Conservation (phyloP, 1,284 basidiomycete species). For the Cystobasidium pallidum region DNA sequence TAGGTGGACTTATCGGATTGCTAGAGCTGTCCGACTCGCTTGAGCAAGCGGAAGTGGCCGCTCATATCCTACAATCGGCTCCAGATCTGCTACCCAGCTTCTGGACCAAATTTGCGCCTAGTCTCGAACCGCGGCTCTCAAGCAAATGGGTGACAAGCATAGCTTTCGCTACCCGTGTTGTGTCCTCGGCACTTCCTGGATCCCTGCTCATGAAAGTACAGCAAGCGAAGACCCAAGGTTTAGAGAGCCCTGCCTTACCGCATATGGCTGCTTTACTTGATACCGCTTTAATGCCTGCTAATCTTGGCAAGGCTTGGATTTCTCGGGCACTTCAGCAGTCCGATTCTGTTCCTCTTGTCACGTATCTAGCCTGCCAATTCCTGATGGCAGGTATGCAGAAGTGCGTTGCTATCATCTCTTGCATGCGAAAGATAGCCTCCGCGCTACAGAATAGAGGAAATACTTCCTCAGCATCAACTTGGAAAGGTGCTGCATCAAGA, state of each 20-base stretch:
- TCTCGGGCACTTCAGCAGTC: slow-evolving; percentile 39
- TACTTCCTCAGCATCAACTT: neutral
- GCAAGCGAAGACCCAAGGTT: neutral
- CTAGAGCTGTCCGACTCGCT: slow-evolving; percentile 33
- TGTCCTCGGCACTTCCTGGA: slow-evolving; percentile 72
- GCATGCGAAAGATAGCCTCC: neutral
- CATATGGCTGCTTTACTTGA: slow-evolving; percentile 19
- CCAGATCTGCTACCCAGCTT: slow-evolving; percentile 61
- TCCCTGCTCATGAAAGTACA: slow-evolving; percentile 50
- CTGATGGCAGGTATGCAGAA: slow-evolving; percentile 37
- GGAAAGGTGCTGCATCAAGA: neutral
- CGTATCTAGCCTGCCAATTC: slow-evolving; percentile 37
- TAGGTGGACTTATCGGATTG: slow-evolving; percentile 37
- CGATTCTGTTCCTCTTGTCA: slow-evolving; percentile 21
- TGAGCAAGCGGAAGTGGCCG: slow-evolving; percentile 35
- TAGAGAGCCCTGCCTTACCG: slow-evolving; percentile 53
- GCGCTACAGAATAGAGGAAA: neutral
- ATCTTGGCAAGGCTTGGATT: slow-evolving; percentile 33
- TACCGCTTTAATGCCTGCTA: slow-evolving; percentile 25
- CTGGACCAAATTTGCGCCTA: slow-evolving; percentile 73
- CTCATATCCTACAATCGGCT: slow-evolving; percentile 14
- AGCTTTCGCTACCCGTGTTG: slow-evolving; percentile 73
- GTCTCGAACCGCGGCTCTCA: slow-evolving; percentile 81
- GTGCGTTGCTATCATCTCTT: slow-evolving; percentile 10
- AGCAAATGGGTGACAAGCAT: slow-evolving; percentile 88